Evolutionary conservation across 192 early-diverging fungal species (phyloP).

Genomic region (Anaeromyces robustus): DNA sequence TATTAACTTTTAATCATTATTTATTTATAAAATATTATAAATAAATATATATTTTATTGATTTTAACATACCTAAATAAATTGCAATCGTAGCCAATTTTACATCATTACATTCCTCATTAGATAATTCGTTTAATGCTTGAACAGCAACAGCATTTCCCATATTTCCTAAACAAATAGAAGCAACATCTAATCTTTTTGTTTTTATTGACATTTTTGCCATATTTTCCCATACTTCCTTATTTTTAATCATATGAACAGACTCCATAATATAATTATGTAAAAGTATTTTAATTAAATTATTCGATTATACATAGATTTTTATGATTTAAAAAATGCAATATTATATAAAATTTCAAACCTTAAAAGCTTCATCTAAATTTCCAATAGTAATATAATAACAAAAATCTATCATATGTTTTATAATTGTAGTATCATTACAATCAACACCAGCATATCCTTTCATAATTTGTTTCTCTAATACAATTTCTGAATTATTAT

Average conservation of each 20-base stretch:
- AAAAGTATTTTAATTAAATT: no score
- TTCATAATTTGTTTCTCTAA: background rate
- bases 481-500: background rate
- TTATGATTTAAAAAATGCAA: background rate
- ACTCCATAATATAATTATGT: slow-evolving; percentile 3
- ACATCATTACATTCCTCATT: background rate
- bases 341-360: background rate
- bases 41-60: slow-evolving; percentile 2
- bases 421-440: slow-evolving; percentile 5
- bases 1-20: no score
- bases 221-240: slow-evolving; percentile 27
- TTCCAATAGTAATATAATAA: slow-evolving; percentile 24
- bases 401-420: slow-evolving; percentile 26
- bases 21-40: slow-evolving; percentile 7
- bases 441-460: background rate
- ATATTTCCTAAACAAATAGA: slow-evolving; percentile 22
- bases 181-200: slow-evolving; percentile 16
- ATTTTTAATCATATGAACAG: slow-evolving; percentile 20
- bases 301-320: no score
- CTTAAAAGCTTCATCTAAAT: slow-evolving; percentile 30
- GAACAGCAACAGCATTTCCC: slow-evolving; percentile 19
- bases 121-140: background rate
- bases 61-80: slow-evolving; percentile 11
- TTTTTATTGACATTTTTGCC: slow-evolving; percentile 31
- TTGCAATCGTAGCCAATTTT: slow-evolving; percentile 3